Evolutionary conservation across 169 alveolate species (phyloP).

Genomic region (Plasmodium vivax): DNA sequence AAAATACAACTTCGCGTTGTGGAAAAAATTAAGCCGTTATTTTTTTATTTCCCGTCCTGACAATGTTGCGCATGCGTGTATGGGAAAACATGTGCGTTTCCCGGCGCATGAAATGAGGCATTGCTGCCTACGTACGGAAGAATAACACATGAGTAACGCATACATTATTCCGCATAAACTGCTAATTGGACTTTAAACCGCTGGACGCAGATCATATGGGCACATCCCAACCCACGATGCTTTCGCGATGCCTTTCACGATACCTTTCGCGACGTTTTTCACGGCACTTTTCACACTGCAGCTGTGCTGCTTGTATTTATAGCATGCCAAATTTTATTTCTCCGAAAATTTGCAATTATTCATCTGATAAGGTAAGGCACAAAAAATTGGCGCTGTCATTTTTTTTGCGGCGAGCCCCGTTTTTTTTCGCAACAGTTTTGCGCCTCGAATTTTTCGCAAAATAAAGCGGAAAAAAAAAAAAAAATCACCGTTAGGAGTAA

Average conservation of each 20-base stretch:
- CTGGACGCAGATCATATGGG: neutral
- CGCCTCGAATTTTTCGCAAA: neutral
- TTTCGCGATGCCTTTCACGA: neutral
- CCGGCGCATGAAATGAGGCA: neutral
- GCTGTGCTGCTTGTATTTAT: neutral
- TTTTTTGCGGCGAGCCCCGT: neutral
- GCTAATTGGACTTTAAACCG: neutral
- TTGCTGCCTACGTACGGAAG: neutral
- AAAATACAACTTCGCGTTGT: neutral
- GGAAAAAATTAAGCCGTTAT: neutral
- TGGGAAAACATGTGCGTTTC: neutral
- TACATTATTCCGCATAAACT: neutral
- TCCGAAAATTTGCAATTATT: neutral
- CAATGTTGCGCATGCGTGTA: neutral
- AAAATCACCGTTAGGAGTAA: neutral
- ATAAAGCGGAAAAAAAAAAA: neutral
- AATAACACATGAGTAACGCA: neutral
- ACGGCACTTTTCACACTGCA: neutral
- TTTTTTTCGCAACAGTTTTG: neutral
- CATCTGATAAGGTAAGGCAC: neutral
- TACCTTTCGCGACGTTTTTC: neutral
- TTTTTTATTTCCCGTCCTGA: neutral
- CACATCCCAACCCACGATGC: neutral
- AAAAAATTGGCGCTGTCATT: neutral
- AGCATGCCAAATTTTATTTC: neutral